Base-by-base conservation (phyloP, 2,329 filamentous ascomycete genomes). In the Diplodia mutila region DNA sequence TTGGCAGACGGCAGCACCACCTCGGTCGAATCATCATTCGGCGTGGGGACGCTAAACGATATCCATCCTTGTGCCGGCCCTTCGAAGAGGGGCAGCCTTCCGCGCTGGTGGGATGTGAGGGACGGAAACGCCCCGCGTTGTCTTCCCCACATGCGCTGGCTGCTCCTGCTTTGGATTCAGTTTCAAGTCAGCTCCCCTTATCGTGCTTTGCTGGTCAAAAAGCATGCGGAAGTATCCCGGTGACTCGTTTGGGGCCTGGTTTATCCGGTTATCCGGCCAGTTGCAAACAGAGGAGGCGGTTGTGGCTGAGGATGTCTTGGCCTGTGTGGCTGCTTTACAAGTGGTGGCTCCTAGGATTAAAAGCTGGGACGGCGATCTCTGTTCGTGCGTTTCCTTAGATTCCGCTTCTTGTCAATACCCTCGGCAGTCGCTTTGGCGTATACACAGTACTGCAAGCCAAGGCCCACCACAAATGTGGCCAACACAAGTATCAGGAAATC, bases 111-210 rank as follows among this genome's bases (percentile, higher is more conserved):
- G 32, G 14, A 29, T 11, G 8, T 32, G 34, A 14, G 53, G 27
- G 46, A 63, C 59, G 59, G 59, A 63, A 63, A 63, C n/a, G 21
- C 32, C 42, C 59, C 59, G 59, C 59, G 59, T 27, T 18, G 11
- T 18, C 16, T 32, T 25, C 57, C 25, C 59, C 57, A 34, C 37
- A 23, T 39, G 42, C 39, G 18, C 2, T 61, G 8, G 39, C 39
- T 37, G 42, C 14, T 63, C 27, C 42, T 34, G 42, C 5, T 7
- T n/a, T n/a, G n/a, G n/a, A n/a, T 18, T 4, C 8, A 37, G 2
- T 14, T 27, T 63, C 25, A 4, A n/a, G 16, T 25, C 18, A 32
- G 42, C 7, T 37, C 21, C 11, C 18, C 46, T 37, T 63, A 21
- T 37, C 42, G 42, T 48, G 23, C 55, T 32, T n/a, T 12, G n/a